A percentile compares a stretch with the other conserved stretches of the same genome.
These are phyloP conservation scores for Candida sakaeoensis DNA, from an alignment of 805 yeast genomes.

Conservation along the genomic window DNA sequence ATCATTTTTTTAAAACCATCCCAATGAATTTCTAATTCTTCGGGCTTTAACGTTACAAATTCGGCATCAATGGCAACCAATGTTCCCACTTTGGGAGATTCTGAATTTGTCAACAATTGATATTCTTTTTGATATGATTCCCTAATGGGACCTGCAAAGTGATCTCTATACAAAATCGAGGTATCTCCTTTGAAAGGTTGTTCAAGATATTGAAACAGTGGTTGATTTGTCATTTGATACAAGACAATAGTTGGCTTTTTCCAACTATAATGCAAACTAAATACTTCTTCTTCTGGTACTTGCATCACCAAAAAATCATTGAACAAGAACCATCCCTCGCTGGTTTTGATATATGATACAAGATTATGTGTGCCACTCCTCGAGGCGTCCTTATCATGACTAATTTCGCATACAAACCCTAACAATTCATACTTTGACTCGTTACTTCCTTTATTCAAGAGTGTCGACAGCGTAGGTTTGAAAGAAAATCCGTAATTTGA, in stretches of 20 bases:
- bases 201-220: slow-evolving; percentile 22
- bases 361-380: slow-evolving; percentile 48
- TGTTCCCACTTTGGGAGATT: slow-evolving; percentile 72
- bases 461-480: slow-evolving; percentile 17
- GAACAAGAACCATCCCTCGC: slow-evolving; percentile 71
- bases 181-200: slow-evolving; percentile 26
- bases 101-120: slow-evolving; percentile 59
- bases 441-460: slow-evolving; percentile 16
- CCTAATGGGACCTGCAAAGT: slow-evolving; percentile 65
- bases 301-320: slow-evolving; percentile 87
- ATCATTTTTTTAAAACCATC: slow-evolving; percentile 68
- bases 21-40: slow-evolving; percentile 70
- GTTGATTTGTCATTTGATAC: slow-evolving; percentile 41
- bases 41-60: slow-evolving; percentile 79
- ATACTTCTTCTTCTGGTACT: slow-evolving; percentile 71
- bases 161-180: slow-evolving; percentile 67
- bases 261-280: slow-evolving; percentile 72
- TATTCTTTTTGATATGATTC: slow-evolving; percentile 60
- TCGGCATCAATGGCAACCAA: slow-evolving; percentile 95
- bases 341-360: slow-evolving; percentile 54
- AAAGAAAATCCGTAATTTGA: slow-evolving; percentile 35
- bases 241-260: slow-evolving; percentile 73
- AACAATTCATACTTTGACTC: slow-evolving; percentile 52
- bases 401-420: slow-evolving; percentile 69
- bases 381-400: slow-evolving; percentile 37